phyloP scores from a whole-genome alignment of 2,329 filamentous ascomycete genomes.

The Exserohilum turcica region DNA sequence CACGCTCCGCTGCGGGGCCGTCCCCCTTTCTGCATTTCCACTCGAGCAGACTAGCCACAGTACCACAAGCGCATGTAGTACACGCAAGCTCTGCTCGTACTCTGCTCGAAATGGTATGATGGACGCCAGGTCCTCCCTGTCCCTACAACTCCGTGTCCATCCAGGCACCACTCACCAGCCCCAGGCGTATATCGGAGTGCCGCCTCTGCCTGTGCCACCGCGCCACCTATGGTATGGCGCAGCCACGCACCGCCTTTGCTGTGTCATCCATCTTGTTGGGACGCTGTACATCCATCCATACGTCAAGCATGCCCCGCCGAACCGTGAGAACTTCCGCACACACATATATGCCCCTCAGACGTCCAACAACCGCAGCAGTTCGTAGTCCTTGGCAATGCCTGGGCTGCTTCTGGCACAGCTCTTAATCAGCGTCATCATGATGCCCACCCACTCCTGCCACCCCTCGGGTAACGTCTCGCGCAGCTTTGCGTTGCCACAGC shows the following conservation, averaged over 20 bases:
- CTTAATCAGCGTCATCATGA: constrained; percentile 45
- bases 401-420: constrained; percentile 42
- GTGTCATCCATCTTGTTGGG: neutral
- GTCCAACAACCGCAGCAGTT: constrained; percentile 41
- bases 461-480: constrained; percentile 40
- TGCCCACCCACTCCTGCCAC: constrained; percentile 44
- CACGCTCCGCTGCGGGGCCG: neutral
- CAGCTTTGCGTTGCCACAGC: constrained; percentile 35
- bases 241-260: neutral
- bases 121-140: neutral
- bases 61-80: constrained; percentile 4
- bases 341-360: neutral
- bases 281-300: neutral
- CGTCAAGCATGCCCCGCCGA: neutral
- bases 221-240: constrained; percentile 5
- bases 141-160: neutral
- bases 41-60: neutral
- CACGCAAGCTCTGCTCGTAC: constrained; percentile 13
- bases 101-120: constrained; percentile 5
- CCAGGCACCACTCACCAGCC: neutral
- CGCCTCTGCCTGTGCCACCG: neutral
- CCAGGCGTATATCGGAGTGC: neutral
- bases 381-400: constrained; percentile 43
- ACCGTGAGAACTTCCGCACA: neutral
- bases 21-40: neutral